These are phyloP conservation scores for Proliferodiscus dingleyae DNA, from an alignment of 2,329 filamentous ascomycete genomes.

Conservation along the genomic window DNA sequence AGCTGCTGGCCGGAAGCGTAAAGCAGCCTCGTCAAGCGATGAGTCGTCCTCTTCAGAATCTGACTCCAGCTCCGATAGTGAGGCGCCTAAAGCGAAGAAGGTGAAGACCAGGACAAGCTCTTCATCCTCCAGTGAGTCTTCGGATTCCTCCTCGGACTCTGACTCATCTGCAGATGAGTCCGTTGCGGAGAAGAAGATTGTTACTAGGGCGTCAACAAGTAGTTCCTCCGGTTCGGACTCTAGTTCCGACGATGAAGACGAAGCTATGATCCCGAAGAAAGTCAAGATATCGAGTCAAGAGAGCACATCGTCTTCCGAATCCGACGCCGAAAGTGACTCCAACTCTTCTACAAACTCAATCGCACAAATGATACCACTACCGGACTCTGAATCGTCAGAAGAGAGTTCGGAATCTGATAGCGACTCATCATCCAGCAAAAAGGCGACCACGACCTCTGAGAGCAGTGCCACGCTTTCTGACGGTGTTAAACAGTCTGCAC, in stretches of 20 bases:
- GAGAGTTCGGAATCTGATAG: conserved; percentile 37
- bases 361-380: conserved; percentile 27
- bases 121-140: conserved; percentile 26
- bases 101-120: conserved; percentile 36
- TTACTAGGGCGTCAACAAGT: conserved; percentile 14
- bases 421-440: conserved; percentile 40
- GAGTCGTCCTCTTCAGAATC: conserved; percentile 35
- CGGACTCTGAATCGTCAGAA: conserved; percentile 27
- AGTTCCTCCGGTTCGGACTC: conserved; percentile 22
- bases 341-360: conserved; percentile 25
- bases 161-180: conserved; percentile 33
- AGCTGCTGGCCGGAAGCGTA: conserved; percentile 48
- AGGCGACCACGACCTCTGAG: conserved; percentile 21
- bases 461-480: conserved; percentile 32
- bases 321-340: conserved; percentile 26
- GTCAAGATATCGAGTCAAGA: conserved; percentile 31
- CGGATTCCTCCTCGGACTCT: conserved; percentile 31
- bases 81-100: conserved; percentile 50
- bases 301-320: conserved; percentile 29
- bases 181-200: conserved; percentile 9
- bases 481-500: conserved; percentile 20
- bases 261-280: conserved; percentile 44
- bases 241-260: conserved; percentile 37
- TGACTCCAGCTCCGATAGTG: conserved; percentile 42
- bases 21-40: conserved; percentile 46